phyloP scores from a whole-genome alignment of 2,329 filamentous ascomycete species.

The Iodosphaeria phyllophila region DNA sequence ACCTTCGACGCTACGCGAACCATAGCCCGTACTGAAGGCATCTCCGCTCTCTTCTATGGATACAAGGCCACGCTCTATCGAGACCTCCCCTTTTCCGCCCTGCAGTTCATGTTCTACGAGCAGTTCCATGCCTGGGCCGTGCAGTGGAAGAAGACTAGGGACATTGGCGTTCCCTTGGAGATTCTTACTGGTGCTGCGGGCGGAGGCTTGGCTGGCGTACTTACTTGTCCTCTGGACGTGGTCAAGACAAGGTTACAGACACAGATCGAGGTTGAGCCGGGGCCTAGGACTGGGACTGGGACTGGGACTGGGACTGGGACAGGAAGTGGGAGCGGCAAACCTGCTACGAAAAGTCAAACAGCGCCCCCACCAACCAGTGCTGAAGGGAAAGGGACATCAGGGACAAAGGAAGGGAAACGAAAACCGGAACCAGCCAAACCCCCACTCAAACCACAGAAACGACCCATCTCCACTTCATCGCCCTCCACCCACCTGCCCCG shows the following conservation, averaged over 20 bases:
- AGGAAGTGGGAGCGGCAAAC: no score
- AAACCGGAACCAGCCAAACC: conserved; percentile 10
- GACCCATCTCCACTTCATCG: conserved; percentile 75
- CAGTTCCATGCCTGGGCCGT: conserved; percentile 74
- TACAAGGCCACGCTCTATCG: conserved; percentile 91
- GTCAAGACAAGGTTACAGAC: conserved; percentile 91
- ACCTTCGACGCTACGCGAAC: conserved; percentile 72
- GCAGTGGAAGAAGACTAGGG: conserved; percentile 56
- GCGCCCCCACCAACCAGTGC: conserved; percentile 8
- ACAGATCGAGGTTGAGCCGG: conserved; percentile 39
- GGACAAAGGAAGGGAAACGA: conserved; percentile 6
- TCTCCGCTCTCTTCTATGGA: conserved; percentile 80
- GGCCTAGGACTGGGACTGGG: no score
- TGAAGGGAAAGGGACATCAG: no score
- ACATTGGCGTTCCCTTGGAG: conserved; percentile 74
- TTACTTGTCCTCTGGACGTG: conserved; percentile 91
- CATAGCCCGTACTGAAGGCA: conserved; percentile 67
- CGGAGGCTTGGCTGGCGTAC: conserved; percentile 78
- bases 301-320: no score
- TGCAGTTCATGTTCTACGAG: conserved; percentile 98
- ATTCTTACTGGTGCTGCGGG: conserved; percentile 78
- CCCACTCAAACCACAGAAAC: conserved; percentile 31
- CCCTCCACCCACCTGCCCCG: conserved; percentile 67
- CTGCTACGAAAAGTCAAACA: conserved; percentile 9
- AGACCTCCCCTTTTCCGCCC: conserved; percentile 84